These are phyloP conservation scores for Galerina marginata DNA, from an alignment of 768 basidiomycete genomes.

Conservation along the genomic window DNA sequence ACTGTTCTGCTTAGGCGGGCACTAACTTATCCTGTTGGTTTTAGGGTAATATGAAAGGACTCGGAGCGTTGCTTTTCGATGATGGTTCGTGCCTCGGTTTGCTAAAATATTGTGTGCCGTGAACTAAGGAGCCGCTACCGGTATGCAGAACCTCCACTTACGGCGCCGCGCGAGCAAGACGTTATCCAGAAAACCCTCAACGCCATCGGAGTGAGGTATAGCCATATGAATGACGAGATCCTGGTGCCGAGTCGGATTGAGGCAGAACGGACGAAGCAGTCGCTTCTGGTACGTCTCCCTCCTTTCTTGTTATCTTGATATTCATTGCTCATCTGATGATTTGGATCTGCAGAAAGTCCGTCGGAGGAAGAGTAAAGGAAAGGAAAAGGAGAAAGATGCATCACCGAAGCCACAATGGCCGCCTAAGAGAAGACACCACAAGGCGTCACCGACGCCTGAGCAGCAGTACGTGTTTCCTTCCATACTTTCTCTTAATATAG, in stretches of 20 bases:
- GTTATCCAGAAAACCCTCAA: conserved; percentile 59
- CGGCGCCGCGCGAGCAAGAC: conserved; percentile 44
- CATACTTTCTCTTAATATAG: neutral
- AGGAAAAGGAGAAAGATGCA: conserved; percentile 13
- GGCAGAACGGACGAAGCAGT: conserved; percentile 61
- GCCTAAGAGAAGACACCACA: conserved; percentile 59
- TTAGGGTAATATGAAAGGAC: conserved; percentile 61
- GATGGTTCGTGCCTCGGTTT: conserved; percentile 51
- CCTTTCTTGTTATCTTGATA: neutral
- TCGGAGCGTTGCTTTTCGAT: conserved; percentile 72
- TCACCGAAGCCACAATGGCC: conserved; percentile 62
- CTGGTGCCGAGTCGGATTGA: conserved; percentile 72
- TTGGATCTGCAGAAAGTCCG: conserved; percentile 32
- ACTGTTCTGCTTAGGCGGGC: neutral
- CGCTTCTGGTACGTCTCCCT: conserved; percentile 47
- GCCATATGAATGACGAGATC: conserved; percentile 76
- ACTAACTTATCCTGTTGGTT: neutral
- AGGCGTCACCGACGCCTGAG: conserved; percentile 47
- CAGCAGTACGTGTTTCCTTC: conserved; percentile 49
- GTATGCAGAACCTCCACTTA: conserved; percentile 39
- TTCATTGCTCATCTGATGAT: neutral
- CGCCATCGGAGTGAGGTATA: conserved; percentile 70
- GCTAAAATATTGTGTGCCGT: neutral
- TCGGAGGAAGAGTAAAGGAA: neutral
- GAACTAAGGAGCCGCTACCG: neutral